A percentile compares a stretch with the other conserved stretches of the same genome.
These are phyloP conservation scores for Podosphaera aphanis DNA, from an alignment of 2,329 filamentous ascomycete genomes.

Conservation along the genomic window DNA sequence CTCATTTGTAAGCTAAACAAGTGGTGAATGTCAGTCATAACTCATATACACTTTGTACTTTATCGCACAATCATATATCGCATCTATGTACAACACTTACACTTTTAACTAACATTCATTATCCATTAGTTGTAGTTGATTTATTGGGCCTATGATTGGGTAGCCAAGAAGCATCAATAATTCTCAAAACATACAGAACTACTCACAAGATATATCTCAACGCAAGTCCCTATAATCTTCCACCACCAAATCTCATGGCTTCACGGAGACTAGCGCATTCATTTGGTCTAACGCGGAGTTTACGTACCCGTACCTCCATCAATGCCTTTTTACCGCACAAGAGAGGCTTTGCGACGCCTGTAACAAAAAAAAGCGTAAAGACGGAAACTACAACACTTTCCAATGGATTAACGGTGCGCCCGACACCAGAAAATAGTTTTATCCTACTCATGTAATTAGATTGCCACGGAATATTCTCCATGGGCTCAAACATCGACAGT, in stretches of 20 bases:
- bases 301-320: conserved; percentile 70
- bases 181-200: too few species aligned
- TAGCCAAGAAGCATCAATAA: too few species aligned
- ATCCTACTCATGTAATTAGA: conserved; percentile 30
- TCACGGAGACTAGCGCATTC: conserved; percentile 90
- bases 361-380: conserved; percentile 43
- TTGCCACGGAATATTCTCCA: conserved; percentile 92
- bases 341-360: conserved; percentile 76
- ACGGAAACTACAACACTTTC: conserved; percentile 89
- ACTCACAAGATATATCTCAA: too few species aligned
- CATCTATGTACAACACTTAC: too few species aligned
- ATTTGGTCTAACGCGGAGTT: conserved; percentile 76
- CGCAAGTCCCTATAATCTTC: too few species aligned
- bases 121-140: too few species aligned
- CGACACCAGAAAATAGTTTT: neutral
- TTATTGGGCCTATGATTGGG: too few species aligned
- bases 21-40: too few species aligned
- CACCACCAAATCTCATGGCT: conserved; percentile 37
- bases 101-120: too few species aligned
- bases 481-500: conserved; percentile 97
- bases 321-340: conserved; percentile 54
- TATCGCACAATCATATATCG: too few species aligned
- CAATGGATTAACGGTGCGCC: conserved; percentile 78
- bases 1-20: too few species aligned
- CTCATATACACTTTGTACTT: too few species aligned